Evolutionary conservation across 441 rosid genomes (phyloP).

Genomic region (Populus tomentosa): DNA sequence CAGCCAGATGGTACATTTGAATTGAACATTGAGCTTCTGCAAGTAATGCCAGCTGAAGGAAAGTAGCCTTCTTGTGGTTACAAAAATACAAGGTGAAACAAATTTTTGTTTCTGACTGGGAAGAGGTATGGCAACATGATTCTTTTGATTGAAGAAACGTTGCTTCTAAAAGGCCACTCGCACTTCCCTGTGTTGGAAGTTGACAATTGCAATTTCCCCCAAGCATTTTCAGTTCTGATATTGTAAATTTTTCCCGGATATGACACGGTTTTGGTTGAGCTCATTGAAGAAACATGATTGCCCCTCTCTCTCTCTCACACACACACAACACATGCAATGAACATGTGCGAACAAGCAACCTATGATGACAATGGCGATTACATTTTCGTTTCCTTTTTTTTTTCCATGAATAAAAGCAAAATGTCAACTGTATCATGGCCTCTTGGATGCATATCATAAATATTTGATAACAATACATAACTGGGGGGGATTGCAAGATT

Average conservation of each 20-base stretch:
- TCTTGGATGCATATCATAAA: not conserved
- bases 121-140: not conserved
- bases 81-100: not conserved
- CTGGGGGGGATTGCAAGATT: not conserved
- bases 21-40: constrained; percentile 80
- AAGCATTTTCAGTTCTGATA: not conserved
- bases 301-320: accelerated
- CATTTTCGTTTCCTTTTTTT: no score
- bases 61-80: constrained; percentile 19
- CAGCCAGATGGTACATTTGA: constrained; percentile 86
- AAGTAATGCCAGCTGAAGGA: constrained; percentile 44
- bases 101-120: not conserved
- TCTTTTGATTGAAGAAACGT: not conserved
- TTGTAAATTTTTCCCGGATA: not conserved
- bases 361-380: not conserved
- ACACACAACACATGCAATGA: not conserved
- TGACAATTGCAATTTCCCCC: not conserved
- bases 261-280: not conserved
- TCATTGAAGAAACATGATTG: not conserved
- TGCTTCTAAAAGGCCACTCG: not conserved
- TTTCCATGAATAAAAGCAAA: not conserved
- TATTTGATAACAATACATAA: not conserved
- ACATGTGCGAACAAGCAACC: not conserved
- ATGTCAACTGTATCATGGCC: not conserved
- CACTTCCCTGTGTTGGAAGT: not conserved